Evolutionary conservation across 129 eudicot species (phyloP).

Genomic region (Cynara cardunculus): DNA sequence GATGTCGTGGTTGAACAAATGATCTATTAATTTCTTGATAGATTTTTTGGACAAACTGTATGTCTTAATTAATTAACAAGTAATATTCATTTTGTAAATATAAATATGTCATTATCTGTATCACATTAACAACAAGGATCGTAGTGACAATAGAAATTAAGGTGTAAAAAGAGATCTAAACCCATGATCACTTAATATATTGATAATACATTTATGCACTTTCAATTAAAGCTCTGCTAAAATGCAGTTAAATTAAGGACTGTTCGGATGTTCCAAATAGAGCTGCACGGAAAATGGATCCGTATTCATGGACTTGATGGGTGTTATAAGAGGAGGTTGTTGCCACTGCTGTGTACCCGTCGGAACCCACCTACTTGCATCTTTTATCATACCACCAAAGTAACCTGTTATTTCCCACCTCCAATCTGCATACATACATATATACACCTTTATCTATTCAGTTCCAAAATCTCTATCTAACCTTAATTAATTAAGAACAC

Average conservation of each 20-base stretch:
- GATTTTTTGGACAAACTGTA: too few species aligned
- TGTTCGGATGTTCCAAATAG: slow-evolving; percentile 78
- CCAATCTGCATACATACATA: slow-evolving; percentile 44
- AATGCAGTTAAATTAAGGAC: slow-evolving; percentile 10
- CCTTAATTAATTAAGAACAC: neutral
- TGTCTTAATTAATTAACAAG: too few species aligned
- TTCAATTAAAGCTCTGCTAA: neutral
- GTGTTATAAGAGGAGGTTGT: slow-evolving; percentile 73
- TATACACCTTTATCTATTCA: neutral
- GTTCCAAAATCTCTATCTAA: neutral
- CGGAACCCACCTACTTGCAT: slow-evolving; percentile 68
- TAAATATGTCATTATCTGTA: too few species aligned
- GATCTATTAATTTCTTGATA: too few species aligned
- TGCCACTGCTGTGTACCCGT: slow-evolving; percentile 74
- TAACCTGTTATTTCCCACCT: slow-evolving; percentile 88
- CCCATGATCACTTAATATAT: too few species aligned
- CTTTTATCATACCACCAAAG: slow-evolving; percentile 48
- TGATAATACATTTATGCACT: too few species aligned
- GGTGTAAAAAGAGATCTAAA: too few species aligned
- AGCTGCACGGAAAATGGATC: slow-evolving; percentile 76
- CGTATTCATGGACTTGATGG: slow-evolving; percentile 75
- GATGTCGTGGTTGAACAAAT: too few species aligned
- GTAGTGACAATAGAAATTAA: too few species aligned
- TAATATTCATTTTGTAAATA: too few species aligned
- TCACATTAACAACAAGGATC: too few species aligned